phyloP scores from a whole-genome alignment of 768 basidiomycete species.

The Sistotremastrum suecicum region DNA sequence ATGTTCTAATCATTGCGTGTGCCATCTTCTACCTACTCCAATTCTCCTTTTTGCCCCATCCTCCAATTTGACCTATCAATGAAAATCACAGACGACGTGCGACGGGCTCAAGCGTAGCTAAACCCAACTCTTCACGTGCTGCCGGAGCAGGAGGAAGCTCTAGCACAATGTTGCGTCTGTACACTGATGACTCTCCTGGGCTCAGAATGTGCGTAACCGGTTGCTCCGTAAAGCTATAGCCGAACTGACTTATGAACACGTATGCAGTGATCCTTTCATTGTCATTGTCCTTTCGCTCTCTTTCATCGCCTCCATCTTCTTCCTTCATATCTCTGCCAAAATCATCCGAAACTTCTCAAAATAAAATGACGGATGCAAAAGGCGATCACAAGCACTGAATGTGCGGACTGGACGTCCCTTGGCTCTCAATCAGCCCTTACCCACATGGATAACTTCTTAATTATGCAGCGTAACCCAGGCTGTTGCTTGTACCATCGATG shows the following conservation, averaged over 20 bases:
- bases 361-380: conserved; percentile 17
- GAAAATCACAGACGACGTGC: conserved; percentile 49
- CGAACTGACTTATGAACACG: background rate
- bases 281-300: conserved; percentile 90
- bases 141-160: conserved; percentile 94
- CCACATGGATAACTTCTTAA: no score
- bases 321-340: conserved; percentile 95
- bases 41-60: background rate
- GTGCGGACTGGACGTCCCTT: no score
- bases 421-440: no score
- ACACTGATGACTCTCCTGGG: conserved; percentile 96
- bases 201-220: conserved; percentile 75
- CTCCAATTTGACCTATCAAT: background rate
- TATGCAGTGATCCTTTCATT: conserved; percentile 81
- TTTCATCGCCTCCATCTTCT: conserved; percentile 97
- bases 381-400: no score
- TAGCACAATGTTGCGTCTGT: conserved; percentile 97
- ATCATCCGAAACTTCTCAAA: conserved; percentile 84
- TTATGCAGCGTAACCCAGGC: no score
- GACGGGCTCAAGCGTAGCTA: conserved; percentile 44
- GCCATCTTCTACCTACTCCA: background rate
- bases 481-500: no score
- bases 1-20: background rate
- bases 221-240: background rate
- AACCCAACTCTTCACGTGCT: conserved; percentile 77